phyloP scores from a whole-genome alignment of 257 asterid species.

The Nicotiana noctiflora region DNA sequence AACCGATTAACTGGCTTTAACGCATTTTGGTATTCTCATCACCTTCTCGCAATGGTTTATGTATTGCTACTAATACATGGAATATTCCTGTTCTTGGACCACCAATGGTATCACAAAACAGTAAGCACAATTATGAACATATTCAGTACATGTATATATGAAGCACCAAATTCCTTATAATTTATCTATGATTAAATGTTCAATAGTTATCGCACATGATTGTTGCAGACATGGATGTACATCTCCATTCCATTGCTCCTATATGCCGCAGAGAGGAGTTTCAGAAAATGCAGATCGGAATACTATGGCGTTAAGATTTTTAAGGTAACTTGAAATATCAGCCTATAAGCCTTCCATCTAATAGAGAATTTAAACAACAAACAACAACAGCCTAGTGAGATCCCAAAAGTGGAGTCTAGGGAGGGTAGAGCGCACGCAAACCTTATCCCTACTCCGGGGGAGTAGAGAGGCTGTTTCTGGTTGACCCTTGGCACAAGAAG shows the following conservation, averaged over 20 bases:
- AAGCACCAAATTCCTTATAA: background rate
- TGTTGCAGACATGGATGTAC: slow-evolving; percentile 86
- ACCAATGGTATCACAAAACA: slow-evolving; percentile 67
- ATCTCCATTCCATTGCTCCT: slow-evolving; percentile 62
- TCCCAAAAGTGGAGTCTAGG: too few species aligned
- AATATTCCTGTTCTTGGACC: slow-evolving; percentile 61
- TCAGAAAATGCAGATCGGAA: slow-evolving; percentile 73
- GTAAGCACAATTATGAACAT: slow-evolving; percentile 28
- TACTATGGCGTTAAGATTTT: slow-evolving; percentile 65
- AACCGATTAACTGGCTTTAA: slow-evolving; percentile 78
- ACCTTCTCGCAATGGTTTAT: slow-evolving; percentile 72
- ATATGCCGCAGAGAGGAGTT: slow-evolving; percentile 71
- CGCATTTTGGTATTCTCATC: slow-evolving; percentile 97
- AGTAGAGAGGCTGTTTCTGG: too few species aligned
- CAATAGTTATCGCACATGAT: background rate
- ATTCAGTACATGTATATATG: background rate
- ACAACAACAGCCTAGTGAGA: too few species aligned
- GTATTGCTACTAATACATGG: slow-evolving; percentile 64
- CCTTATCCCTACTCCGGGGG: too few species aligned
- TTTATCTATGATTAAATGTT: background rate
- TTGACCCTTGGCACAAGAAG: too few species aligned
- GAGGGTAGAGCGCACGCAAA: too few species aligned
- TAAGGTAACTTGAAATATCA: slow-evolving; percentile 42
- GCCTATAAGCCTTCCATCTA: background rate
- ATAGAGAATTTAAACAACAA: background rate